These are phyloP conservation scores for Vigna mungo DNA, from an alignment of 306 rosid species.

Conservation along the genomic window DNA sequence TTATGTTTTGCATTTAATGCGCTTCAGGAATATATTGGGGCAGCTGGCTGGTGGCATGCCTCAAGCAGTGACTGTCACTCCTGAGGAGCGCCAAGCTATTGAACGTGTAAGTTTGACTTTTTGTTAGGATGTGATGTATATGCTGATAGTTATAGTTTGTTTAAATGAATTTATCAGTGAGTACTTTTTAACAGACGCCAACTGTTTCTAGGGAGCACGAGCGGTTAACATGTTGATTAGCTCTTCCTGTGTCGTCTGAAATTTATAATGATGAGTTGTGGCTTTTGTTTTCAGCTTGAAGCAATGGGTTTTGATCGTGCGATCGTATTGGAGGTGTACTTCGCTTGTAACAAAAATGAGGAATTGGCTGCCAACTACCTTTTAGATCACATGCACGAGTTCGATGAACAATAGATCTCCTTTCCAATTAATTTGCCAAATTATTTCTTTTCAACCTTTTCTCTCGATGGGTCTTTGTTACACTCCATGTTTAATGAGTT, in stretches of 20 bases:
- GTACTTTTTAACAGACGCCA: no score
- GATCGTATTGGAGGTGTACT: conserved; percentile 81
- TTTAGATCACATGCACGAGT: conserved; percentile 88
- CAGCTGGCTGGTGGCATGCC: conserved; percentile 68
- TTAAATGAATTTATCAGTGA: no score
- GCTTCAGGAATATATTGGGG: conserved; percentile 64
- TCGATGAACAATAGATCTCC: conserved; percentile 61
- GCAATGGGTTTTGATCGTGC: conserved; percentile 92
- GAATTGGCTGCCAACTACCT: conserved; percentile 96
- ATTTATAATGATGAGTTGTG: not conserved
- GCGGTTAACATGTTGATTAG: not conserved
- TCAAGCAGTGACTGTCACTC: conserved; percentile 69
- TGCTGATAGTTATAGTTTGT: no score
- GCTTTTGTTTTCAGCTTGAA: conserved; percentile 57
- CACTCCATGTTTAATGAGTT: conserved; percentile 6
- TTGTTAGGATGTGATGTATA: not conserved
- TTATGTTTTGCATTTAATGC: not conserved
- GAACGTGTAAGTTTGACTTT: conserved; percentile 71
- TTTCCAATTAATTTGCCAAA: conserved; percentile 29
- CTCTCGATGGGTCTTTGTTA: not conserved
- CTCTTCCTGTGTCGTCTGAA: not conserved
- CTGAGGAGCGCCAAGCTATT: conserved; percentile 91
- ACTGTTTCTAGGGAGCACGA: no score
- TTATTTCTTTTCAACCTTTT: conserved; percentile 31
- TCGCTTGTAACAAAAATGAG: conserved; percentile 92